Evolutionary conservation across 176 grass and related monocot genomes (phyloP).

Genomic region (Cenchrus fungigraminus): DNA sequence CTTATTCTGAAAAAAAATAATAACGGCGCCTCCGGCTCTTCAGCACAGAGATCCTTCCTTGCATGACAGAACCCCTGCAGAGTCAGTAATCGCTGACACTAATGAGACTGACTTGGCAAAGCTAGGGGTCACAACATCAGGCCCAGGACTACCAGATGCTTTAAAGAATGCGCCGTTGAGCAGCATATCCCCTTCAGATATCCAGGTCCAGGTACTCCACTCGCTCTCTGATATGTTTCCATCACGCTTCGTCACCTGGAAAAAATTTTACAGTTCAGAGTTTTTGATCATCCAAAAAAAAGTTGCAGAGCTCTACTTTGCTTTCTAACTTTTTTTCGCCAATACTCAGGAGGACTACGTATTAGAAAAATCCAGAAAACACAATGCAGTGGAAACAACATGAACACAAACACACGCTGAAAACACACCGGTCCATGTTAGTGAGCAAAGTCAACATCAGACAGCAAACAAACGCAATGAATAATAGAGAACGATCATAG

Average conservation of each 20-base stretch:
- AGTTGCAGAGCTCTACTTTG: neutral
- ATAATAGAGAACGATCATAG: too few species aligned
- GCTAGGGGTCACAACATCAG: neutral
- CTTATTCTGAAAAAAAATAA: neutral
- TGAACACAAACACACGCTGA: neutral
- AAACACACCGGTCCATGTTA: too few species aligned
- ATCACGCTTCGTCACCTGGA: slow-evolving; percentile 59
- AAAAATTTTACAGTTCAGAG: neutral
- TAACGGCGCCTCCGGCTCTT: neutral
- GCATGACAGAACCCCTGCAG: slow-evolving; percentile 8
- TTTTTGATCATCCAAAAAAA: neutral
- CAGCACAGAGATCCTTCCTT: slow-evolving; percentile 17
- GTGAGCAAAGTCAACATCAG: too few species aligned
- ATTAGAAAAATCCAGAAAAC: too few species aligned
- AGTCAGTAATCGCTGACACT: slow-evolving; percentile 3
- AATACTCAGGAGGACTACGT: neutral
- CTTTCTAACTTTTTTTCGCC: neutral
- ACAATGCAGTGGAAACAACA: neutral
- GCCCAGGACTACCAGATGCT: slow-evolving; percentile 20
- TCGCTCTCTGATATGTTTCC: neutral
- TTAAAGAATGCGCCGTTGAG: slow-evolving; percentile 63
- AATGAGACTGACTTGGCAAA: slow-evolving; percentile 1
- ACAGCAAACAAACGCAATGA: too few species aligned
- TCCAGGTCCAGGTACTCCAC: slow-evolving; percentile 63
- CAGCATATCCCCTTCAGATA: slow-evolving; percentile 55